Conservation (phyloP, 106 monocot genomes). For the Platanthera guangdongensis region DNA sequence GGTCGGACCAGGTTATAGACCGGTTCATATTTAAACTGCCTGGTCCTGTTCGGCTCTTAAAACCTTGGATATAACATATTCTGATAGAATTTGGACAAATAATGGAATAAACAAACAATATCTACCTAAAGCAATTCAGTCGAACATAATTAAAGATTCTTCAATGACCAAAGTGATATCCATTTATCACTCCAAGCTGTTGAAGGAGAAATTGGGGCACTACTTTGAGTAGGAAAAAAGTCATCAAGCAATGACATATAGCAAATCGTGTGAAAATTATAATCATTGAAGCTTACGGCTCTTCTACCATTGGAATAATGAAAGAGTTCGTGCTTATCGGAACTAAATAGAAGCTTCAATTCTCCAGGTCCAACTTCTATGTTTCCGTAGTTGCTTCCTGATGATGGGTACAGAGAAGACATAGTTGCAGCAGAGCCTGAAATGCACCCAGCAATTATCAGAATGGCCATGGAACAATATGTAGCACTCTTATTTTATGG, state of each 20-base stretch:
- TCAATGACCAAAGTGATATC: background rate
- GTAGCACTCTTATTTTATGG: background rate
- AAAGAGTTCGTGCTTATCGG: slow-evolving; percentile 33
- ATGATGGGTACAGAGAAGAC: slow-evolving; percentile 27
- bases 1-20: too few species aligned
- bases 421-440: slow-evolving; percentile 33
- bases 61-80: background rate
- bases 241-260: background rate
- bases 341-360: slow-evolving; percentile 68
- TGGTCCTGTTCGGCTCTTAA: too few species aligned
- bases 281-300: slow-evolving; percentile 31
- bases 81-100: background rate
- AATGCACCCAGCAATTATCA: slow-evolving; percentile 4
- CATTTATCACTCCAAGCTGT: background rate
- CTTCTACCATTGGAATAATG: slow-evolving; percentile 54
- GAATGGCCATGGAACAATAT: background rate
- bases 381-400: slow-evolving; percentile 17
- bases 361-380: slow-evolving; percentile 62
- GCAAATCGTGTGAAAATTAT: background rate
- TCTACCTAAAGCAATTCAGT: background rate
- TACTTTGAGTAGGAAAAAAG: background rate
- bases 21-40: too few species aligned
- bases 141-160: background rate
- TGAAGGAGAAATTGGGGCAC: background rate
- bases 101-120: background rate